These are phyloP conservation scores for Sphagnum contortum DNA, from an alignment of 225 moss, liverwort and hornwort species.

Conservation along the genomic window DNA sequence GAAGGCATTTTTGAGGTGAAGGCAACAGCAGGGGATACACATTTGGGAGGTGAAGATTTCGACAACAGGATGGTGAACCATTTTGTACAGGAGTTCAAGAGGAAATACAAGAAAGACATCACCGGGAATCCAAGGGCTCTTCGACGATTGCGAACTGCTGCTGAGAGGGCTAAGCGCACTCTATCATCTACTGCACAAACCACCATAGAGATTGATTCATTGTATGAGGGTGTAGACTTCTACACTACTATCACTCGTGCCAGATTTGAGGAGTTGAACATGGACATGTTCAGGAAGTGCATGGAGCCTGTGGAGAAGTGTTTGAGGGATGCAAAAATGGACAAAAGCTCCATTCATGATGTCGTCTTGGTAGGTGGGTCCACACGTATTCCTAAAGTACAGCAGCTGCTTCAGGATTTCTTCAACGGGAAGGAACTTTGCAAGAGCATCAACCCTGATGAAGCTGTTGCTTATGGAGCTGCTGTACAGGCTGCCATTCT, in stretches of 20 bases:
- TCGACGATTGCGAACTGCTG: slow-evolving; percentile 22
- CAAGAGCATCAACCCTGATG: slow-evolving; percentile 31
- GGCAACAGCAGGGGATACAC: slow-evolving; percentile 21
- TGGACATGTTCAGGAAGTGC: slow-evolving; percentile 9
- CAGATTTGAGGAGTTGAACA: slow-evolving; percentile 8
- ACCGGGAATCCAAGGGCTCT: slow-evolving; percentile 22
- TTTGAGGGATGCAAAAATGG: slow-evolving; percentile 6
- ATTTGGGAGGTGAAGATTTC: slow-evolving; percentile 16
- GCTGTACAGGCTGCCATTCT: slow-evolving; percentile 26
- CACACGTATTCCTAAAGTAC: slow-evolving; percentile 31
- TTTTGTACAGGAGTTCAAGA: slow-evolving; percentile 38
- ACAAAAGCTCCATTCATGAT: slow-evolving; percentile 21
- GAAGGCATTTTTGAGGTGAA: slow-evolving; percentile 32
- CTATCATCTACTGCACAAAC: slow-evolving; percentile 22
- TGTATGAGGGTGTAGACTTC: slow-evolving; percentile 7
- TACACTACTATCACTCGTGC: slow-evolving; percentile 6
- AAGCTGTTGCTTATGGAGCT: slow-evolving; percentile 25
- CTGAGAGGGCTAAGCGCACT: slow-evolving; percentile 34
- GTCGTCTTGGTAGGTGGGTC: slow-evolving; percentile 39
- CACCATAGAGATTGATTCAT: slow-evolving; percentile 5
- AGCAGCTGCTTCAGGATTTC: slow-evolving; percentile 21
- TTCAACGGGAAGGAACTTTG: slow-evolving; percentile 28
- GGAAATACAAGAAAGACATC: slow-evolving; percentile 33
- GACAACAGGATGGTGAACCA: slow-evolving; percentile 39
- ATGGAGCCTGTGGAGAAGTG: slow-evolving; percentile 9